Evolutionary conservation across 176 grass and related monocot genomes (phyloP).

Genomic region (Aegilops longissima): DNA sequence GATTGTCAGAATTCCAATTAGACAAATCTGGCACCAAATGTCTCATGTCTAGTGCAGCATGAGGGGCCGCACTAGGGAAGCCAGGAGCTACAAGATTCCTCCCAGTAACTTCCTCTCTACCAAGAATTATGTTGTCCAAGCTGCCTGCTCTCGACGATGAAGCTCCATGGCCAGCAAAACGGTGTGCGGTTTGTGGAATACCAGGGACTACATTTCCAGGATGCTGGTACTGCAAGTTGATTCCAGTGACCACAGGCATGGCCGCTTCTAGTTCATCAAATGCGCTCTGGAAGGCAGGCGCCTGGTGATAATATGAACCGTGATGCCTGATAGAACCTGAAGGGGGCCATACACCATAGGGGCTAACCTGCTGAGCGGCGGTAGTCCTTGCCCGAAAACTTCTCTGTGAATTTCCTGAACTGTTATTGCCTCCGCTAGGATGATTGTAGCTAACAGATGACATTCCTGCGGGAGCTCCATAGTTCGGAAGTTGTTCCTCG

Average conservation of each 20-base stretch:
- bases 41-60: constrained; percentile 37
- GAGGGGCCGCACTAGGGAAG: constrained; percentile 40
- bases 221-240: constrained; percentile 51
- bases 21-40: constrained; percentile 42
- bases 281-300: constrained; percentile 35
- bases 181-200: constrained; percentile 41
- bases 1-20: constrained; percentile 46
- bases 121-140: constrained; percentile 44
- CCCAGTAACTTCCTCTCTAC: constrained; percentile 30
- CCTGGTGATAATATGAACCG: constrained; percentile 42
- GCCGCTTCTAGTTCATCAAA: constrained; percentile 50
- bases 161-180: constrained; percentile 46
- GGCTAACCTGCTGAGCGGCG: constrained; percentile 32
- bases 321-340: constrained; percentile 42
- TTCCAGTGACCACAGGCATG: constrained; percentile 35
- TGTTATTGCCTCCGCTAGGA: constrained; percentile 22
- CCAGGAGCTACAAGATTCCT: constrained; percentile 36
- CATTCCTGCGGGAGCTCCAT: constrained; percentile 30
- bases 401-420: constrained; percentile 45
- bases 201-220: constrained; percentile 43
- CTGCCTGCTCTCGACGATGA: constrained; percentile 43
- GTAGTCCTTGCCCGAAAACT: constrained; percentile 61
- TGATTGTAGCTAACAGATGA: constrained; percentile 43
- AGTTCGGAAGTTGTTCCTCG: constrained; percentile 44
- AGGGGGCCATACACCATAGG: constrained; percentile 45